phyloP scores from a whole-genome alignment of 805 yeast species.

The Metschnikowia lachancei region DNA sequence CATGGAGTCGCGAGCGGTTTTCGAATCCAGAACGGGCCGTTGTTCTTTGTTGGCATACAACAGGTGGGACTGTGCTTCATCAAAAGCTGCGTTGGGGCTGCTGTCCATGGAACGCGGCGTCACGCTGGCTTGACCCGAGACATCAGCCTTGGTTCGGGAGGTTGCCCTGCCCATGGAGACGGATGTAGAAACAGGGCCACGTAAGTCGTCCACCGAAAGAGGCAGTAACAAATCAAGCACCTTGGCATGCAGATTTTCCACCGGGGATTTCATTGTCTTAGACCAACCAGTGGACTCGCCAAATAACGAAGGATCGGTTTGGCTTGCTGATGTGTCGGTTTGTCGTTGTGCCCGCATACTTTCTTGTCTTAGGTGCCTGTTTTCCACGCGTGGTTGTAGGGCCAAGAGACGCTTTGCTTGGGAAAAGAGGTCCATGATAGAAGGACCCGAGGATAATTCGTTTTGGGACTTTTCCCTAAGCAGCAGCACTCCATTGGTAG shows the following conservation, averaged over 20 bases:
- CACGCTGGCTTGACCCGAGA: conserved; percentile 10
- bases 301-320: background rate
- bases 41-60: background rate
- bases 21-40: background rate
- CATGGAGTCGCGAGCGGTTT: background rate
- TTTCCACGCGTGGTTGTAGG: conserved; percentile 40
- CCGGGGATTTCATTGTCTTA: background rate
- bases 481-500: background rate
- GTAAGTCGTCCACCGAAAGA: conserved; percentile 36
- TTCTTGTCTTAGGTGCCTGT: conserved; percentile 38
- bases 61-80: background rate
- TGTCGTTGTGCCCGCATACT: conserved; percentile 26
- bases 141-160: conserved; percentile 2
- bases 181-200: conserved; percentile 19
- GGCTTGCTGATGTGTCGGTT: background rate
- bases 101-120: conserved; percentile 36
- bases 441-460: conserved; percentile 26
- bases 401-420: conserved; percentile 41
- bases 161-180: conserved; percentile 11
- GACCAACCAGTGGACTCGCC: background rate
- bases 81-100: conserved; percentile 10
- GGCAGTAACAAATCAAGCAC: conserved; percentile 42
- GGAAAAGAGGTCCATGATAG: conserved; percentile 40
- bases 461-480: conserved; percentile 7
- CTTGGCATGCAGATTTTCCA: conserved; percentile 14